Evolutionary conservation across 2,329 filamentous ascomycete species (phyloP), one percentile per base, ranked within the genome.

Genomic region (Erysiphe pulchra): DNA sequence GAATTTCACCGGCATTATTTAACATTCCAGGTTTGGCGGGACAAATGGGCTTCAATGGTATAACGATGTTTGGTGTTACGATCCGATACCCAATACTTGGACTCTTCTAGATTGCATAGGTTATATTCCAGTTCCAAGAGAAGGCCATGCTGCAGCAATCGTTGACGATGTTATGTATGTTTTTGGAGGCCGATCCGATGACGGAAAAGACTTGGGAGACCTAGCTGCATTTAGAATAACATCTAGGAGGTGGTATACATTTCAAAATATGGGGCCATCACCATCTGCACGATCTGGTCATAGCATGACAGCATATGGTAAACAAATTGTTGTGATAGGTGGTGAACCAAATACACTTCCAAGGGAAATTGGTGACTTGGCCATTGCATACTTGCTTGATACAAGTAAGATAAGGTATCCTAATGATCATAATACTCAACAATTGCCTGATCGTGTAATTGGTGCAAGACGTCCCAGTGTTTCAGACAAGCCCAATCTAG

Each of bases 101-200:
- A 65, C 75, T 10, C 80, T 92, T 58, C 69, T 93, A 47, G 87
- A 95, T 57, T 98, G 90, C 59, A 94, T 95, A 56, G 90, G 90
- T 33, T 98, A 94, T 60, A 95, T 98, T 48, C 90, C 92, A 1
- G 78, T 85, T 1, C 78, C 87, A 16, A 75, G 90, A 49, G 90
- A 98, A 67, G 90, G 90, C 3, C 90, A 98, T 60, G 86, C 92
- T 12, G 84, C 90, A 13, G 78, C 87, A 4, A 67, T 98, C 17
- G 86, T 98, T 39, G 84, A 90, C 59, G 90, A 98, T 59, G 90
- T 94, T 48, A 98, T 98, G 92, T 98, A 98, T 64, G 77, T 98
- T 49, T 98, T 98, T 60, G 92, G 92, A 53, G 90, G 90, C 40
- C 80, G 90, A 48, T 94, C 85, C 0, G 84, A 94, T 57, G 86